A percentile compares a stretch with the other conserved stretches of the same genome.
These are phyloP conservation scores for Epithemia pelagica DNA, from an alignment of 108 stramenopile species.

Conservation along the genomic window DNA sequence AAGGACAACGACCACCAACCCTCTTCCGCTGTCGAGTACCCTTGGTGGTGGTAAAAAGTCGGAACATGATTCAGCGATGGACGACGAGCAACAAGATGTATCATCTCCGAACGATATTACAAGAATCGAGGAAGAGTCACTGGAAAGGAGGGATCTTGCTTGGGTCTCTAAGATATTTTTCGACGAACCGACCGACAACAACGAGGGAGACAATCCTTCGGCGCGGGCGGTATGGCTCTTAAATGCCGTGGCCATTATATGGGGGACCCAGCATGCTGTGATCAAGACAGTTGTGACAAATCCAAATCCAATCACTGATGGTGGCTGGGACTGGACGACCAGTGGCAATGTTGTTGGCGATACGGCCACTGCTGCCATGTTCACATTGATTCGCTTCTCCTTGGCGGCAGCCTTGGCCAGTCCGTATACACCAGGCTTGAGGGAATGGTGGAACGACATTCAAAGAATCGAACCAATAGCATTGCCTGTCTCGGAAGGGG, in stretches of 20 bases:
- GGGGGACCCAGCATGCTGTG: constrained; percentile 84
- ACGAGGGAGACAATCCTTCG: too few relatives aligned
- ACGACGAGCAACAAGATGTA: too few relatives aligned
- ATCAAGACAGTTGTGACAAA: constrained; percentile 35
- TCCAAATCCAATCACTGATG: neutral
- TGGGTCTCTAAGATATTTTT: too few relatives aligned
- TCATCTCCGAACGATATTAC: too few relatives aligned
- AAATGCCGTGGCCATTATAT: constrained; percentile 68
- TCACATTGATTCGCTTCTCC: constrained; percentile 65
- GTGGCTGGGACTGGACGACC: neutral
- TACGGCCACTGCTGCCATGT: constrained; percentile 39
- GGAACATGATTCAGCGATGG: too few relatives aligned
- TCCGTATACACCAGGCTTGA: constrained; percentile 45
- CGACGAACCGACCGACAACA: too few relatives aligned
- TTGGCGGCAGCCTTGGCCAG: constrained; percentile 55
- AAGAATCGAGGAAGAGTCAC: too few relatives aligned
- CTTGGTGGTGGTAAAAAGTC: too few relatives aligned
- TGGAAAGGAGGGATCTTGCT: too few relatives aligned
- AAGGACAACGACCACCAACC: too few relatives aligned
- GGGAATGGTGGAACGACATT: neutral
- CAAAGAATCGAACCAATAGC: neutral
- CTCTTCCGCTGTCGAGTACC: too few relatives aligned
- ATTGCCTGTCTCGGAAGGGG: neutral
- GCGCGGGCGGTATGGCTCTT: constrained; percentile 20
- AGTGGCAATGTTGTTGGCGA: constrained; percentile 34